Evolutionary conservation across 306 rosid genomes (phyloP).

Genomic region (Elaeagnus macrophylla): DNA sequence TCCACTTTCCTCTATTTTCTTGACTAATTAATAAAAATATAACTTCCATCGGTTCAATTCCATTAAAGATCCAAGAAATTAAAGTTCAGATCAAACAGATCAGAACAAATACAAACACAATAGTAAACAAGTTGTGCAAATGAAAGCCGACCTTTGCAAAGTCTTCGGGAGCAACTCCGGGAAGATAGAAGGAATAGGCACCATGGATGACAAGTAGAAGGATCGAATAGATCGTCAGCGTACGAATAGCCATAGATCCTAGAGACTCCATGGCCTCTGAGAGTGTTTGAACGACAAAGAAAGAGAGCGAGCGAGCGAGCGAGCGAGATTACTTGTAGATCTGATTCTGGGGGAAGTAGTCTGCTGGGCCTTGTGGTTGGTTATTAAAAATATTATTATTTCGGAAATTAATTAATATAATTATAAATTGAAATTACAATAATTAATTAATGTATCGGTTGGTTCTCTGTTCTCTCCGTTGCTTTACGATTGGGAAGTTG

Average conservation of each 20-base stretch:
- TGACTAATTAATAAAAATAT: conserved; percentile 8
- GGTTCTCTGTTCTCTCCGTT: too few species aligned
- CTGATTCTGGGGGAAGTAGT: conserved; percentile 16
- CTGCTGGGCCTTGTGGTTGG: conserved; percentile 1
- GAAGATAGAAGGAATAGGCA: conserved; percentile 74
- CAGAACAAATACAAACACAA: not conserved
- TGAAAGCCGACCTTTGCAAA: conserved; percentile 57
- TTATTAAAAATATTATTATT: conserved; percentile 5
- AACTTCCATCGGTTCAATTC: conserved; percentile 9
- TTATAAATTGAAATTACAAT: not conserved
- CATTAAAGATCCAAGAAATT: conserved; percentile 36
- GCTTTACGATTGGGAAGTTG: too few species aligned
- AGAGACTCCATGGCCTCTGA: conserved; percentile 70
- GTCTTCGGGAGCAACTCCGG: conserved; percentile 97
- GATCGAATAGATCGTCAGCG: conserved; percentile 28
- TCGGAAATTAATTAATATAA: not conserved
- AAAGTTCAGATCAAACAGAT: conserved; percentile 30
- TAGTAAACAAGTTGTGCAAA: not conserved
- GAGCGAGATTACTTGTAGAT: not conserved
- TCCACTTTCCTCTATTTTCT: conserved; percentile 15
- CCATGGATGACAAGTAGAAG: conserved; percentile 50
- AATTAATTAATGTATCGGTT: not conserved
- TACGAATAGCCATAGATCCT: conserved; percentile 36
- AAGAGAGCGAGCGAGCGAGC: conserved; percentile 1
- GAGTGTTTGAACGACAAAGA: conserved; percentile 24